Evolutionary conservation across 2,329 filamentous ascomycete genomes (phyloP).

Genomic region (Lasiodiplodia gonubiensis): DNA sequence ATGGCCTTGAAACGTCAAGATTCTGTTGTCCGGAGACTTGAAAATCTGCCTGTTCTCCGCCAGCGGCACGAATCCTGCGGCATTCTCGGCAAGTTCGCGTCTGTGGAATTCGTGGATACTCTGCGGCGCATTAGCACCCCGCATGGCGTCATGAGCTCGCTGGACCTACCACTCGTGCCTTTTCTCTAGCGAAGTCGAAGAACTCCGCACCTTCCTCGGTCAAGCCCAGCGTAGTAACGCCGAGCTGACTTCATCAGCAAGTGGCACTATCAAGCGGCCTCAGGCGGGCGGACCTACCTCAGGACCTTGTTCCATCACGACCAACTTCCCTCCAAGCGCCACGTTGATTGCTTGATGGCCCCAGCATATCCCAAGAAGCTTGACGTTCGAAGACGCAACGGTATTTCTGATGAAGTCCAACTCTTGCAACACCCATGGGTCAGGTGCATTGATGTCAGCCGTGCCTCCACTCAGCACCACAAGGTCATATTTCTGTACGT

Average conservation of each 20-base stretch:
- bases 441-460: conserved; percentile 26
- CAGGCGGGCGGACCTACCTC: conserved; percentile 3
- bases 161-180: background rate
- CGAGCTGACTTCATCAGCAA: conserved; percentile 4
- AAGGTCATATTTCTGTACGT: conserved; percentile 10
- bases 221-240: conserved; percentile 6
- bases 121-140: conserved; percentile 2
- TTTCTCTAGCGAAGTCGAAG: conserved; percentile 22
- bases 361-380: conserved; percentile 26
- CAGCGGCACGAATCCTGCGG: conserved; percentile 23
- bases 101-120: conserved; percentile 26
- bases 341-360: conserved; percentile 27
- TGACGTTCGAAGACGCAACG: conserved; percentile 8
- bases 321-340: conserved; percentile 21
- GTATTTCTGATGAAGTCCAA: conserved; percentile 14
- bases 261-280: background rate
- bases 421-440: conserved; percentile 26
- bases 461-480: conserved; percentile 25
- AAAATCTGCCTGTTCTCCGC: conserved; percentile 19
- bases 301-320: conserved; percentile 19
- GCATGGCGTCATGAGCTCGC: background rate
- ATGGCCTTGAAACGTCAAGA: conserved; percentile 29
- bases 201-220: conserved; percentile 11
- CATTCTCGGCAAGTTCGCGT: conserved; percentile 14
- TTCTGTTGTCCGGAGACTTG: conserved; percentile 22